Evolutionary conservation across 345 rosid species (phyloP).

Genomic region (Eucalyptus lansdowneana): DNA sequence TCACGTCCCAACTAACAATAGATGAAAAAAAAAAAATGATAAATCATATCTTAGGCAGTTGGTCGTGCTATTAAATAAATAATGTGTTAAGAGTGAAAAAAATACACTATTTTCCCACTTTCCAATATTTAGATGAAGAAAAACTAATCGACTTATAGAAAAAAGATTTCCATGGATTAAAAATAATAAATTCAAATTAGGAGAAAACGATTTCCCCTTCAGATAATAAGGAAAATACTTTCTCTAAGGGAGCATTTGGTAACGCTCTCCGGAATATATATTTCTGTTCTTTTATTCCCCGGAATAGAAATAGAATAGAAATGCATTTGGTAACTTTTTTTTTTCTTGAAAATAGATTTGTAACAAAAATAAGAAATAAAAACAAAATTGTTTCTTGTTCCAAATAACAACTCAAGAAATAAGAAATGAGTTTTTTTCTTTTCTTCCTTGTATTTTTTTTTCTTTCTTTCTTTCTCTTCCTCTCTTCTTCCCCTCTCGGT

Average conservation of each 20-base stretch:
- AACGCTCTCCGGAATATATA: fast-evolving
- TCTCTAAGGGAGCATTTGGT: fast-evolving
- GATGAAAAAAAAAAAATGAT: neutral
- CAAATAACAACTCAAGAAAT: no score
- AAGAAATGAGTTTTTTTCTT: no score
- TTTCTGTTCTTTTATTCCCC: fast-evolving
- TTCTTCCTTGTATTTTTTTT: fast-evolving
- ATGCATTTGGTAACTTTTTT: no score
- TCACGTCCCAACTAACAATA: neutral
- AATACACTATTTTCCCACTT: neutral
- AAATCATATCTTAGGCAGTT: neutral
- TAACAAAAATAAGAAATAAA: fast-evolving
- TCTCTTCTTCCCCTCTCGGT: no score
- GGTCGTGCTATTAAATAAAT: neutral
- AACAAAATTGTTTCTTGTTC: no score
- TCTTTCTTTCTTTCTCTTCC: no score
- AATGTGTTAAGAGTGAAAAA: neutral
- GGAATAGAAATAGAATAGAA: fast-evolving
- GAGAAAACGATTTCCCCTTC: no score
- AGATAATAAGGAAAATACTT: fast-evolving
- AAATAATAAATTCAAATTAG: neutral
- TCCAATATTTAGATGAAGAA: no score
- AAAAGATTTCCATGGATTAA: no score
- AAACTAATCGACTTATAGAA: fast-evolving
- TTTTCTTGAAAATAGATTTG: fast-evolving